A percentile compares a stretch with the other conserved stretches of the same genome.
Conservation (phyloP, 2,329 filamentous ascomycete species). For the Cladosporium phlei region DNA sequence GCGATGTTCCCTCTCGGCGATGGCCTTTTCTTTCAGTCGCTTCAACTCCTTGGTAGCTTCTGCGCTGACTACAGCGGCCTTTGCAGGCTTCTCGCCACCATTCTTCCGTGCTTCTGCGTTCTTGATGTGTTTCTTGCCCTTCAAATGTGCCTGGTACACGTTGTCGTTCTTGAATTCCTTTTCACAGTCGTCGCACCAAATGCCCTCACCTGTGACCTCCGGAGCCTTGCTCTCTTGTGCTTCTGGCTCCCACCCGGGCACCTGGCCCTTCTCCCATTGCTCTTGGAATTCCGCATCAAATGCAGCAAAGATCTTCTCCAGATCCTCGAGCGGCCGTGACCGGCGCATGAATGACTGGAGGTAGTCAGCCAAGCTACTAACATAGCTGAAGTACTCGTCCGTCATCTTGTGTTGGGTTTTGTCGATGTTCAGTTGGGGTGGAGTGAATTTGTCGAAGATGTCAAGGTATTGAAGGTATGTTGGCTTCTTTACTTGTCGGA, state of each 20-base stretch:
- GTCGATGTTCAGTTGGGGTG: conserved; percentile 69
- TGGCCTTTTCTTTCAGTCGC: conserved; percentile 77
- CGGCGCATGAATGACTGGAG: conserved; percentile 83
- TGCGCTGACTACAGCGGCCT: conserved; percentile 22
- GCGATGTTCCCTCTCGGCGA: conserved; percentile 83
- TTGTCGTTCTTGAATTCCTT: conserved; percentile 96
- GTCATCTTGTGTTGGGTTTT: conserved; percentile 74
- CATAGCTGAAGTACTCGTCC: conserved; percentile 86
- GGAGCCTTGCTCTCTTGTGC: conserved; percentile 46
- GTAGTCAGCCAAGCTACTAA: conserved; percentile 74
- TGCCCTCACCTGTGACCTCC: conserved; percentile 59
- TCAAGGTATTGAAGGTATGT: conserved; percentile 92
- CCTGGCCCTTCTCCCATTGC: conserved; percentile 73
- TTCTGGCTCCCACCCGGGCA: conserved; percentile 63
- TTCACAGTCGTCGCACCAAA: conserved; percentile 88
- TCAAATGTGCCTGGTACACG: conserved; percentile 84
- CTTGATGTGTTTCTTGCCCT: conserved; percentile 87
- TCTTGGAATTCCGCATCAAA: conserved; percentile 82
- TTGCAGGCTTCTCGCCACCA: conserved; percentile 26
- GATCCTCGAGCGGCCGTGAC: conserved; percentile 78
- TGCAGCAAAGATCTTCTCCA: conserved; percentile 68
- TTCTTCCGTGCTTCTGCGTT: conserved; percentile 63
- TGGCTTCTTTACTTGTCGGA: conserved; percentile 62
- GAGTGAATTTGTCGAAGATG: conserved; percentile 78
- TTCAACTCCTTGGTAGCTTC: conserved; percentile 17